phyloP scores from a whole-genome alignment of 495 filamentous ascomycete species.

The Neurospora cerealis region DNA sequence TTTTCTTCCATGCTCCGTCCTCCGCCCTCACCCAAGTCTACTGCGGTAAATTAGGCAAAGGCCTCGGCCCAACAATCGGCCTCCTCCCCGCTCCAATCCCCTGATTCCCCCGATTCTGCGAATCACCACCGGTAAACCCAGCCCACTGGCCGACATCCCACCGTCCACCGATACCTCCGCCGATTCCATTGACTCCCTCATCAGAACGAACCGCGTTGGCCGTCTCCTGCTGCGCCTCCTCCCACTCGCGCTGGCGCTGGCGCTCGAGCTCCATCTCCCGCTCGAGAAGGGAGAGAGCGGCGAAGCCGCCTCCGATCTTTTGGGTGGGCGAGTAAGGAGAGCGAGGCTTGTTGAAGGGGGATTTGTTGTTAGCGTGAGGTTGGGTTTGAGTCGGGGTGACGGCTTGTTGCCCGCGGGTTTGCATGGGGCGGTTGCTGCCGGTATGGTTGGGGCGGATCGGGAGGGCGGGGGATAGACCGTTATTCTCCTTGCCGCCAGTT shows the following conservation, averaged over 20 bases:
- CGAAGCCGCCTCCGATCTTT: conserved; percentile 59
- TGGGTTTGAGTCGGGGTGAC: not conserved
- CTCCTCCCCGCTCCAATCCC: conserved; percentile 68
- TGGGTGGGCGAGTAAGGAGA: conserved; percentile 40
- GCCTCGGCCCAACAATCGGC: conserved; percentile 71
- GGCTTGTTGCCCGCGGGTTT: not conserved
- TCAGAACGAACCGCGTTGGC: conserved; percentile 43
- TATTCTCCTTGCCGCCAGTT: conserved; percentile 16
- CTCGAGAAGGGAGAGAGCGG: conserved; percentile 74
- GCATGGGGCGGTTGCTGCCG: conserved; percentile 53
- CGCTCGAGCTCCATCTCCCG: conserved; percentile 95
- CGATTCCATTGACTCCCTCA: conserved; percentile 42
- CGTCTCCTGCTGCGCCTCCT: conserved; percentile 73
- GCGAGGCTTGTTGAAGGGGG: not conserved
- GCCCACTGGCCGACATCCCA: conserved; percentile 86
- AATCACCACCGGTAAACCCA: conserved; percentile 76
- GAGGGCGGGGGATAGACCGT: not conserved
- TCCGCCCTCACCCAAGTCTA: not conserved
- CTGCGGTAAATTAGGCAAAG: conserved; percentile 38
- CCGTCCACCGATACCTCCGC: conserved; percentile 46
- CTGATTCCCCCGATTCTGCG: conserved; percentile 59
- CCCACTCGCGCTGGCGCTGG: conserved; percentile 89
- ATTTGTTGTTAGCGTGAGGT: not conserved
- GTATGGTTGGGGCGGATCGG: not conserved
- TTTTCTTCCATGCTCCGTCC: not conserved